Percentiles rank a stretch among this genome's conserved stretches.
Conservation (phyloP, 2,329 filamentous ascomycete species). For the Talaromyces albobiverticillius region DNA sequence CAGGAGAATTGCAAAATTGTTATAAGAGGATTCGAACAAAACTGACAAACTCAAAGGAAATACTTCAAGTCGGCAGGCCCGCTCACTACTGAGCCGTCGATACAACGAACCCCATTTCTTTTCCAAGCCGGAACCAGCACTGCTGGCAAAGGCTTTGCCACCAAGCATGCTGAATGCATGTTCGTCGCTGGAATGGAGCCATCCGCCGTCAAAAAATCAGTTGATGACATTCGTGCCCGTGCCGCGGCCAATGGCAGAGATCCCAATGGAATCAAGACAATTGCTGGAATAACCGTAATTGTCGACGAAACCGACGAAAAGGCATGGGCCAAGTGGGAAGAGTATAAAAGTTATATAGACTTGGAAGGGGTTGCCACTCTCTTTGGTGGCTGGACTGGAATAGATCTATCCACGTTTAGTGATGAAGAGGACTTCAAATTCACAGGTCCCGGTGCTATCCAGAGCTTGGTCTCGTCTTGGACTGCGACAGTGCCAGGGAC, state of each 20-base stretch:
- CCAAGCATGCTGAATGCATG: constrained; percentile 68
- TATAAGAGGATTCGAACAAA: background rate
- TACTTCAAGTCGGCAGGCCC: constrained; percentile 63
- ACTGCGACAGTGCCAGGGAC: constrained; percentile 54
- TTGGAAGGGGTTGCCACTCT: constrained; percentile 66
- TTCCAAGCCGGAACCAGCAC: constrained; percentile 68
- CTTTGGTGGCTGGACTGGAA: constrained; percentile 74
- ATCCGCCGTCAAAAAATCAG: constrained; percentile 57
- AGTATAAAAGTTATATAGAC: constrained; percentile 60
- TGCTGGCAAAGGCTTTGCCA: constrained; percentile 64
- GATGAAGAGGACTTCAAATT: constrained; percentile 63
- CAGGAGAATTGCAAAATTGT: background rate
- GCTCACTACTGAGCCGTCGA: constrained; percentile 63
- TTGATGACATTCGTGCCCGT: constrained; percentile 61
- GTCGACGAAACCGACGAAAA: constrained; percentile 65
- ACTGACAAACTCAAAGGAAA: constrained; percentile 44
- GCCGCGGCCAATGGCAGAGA: constrained; percentile 58
- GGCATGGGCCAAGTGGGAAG: constrained; percentile 60
- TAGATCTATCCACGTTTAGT: constrained; percentile 58
- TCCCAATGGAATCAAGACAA: constrained; percentile 61
- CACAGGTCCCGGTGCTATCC: constrained; percentile 60
- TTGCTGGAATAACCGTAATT: constrained; percentile 64
- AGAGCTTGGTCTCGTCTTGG: constrained; percentile 49
- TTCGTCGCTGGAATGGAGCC: constrained; percentile 67
- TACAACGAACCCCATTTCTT: constrained; percentile 66